A percentile compares a stretch with the other conserved stretches of the same genome.
Evolutionary conservation across 2,329 filamentous ascomycete genomes (phyloP).

Genomic region (Pestalotiopsis sp.): DNA sequence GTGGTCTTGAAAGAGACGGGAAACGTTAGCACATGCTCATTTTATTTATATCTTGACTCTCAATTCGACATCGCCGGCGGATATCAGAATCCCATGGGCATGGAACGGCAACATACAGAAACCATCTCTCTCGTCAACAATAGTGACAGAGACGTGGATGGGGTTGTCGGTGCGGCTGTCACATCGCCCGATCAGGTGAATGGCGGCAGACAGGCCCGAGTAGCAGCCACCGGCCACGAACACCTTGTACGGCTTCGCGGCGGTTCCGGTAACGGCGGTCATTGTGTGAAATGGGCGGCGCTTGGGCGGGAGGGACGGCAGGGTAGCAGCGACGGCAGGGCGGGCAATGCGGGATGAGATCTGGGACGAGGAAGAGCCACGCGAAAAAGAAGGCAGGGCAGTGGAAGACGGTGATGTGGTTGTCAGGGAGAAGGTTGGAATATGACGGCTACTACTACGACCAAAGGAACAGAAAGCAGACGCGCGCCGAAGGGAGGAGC

Average conservation of each 20-base stretch:
- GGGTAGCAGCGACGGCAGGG: not conserved
- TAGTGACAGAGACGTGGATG: slow-evolving; percentile 67
- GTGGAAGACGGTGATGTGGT: not conserved
- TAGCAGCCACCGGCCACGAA: slow-evolving; percentile 74
- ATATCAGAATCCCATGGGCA: slow-evolving; percentile 8
- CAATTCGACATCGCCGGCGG: slow-evolving; percentile 11
- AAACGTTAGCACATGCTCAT: not conserved
- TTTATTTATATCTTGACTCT: not conserved
- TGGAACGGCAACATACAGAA: slow-evolving; percentile 61
- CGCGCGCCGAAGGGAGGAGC: slow-evolving; percentile 3
- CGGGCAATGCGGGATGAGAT: slow-evolving; percentile 4
- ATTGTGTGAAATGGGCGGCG: not conserved
- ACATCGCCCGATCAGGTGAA: slow-evolving; percentile 69
- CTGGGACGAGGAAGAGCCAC: slow-evolving; percentile 4
- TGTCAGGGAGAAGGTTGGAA: not conserved
- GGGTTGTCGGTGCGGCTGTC: slow-evolving; percentile 47
- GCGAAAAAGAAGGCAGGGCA: not conserved
- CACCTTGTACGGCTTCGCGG: slow-evolving; percentile 49
- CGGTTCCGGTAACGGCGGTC: slow-evolving; percentile 1
- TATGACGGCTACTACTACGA: not conserved
- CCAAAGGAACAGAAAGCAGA: not conserved
- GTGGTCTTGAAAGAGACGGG: slow-evolving; percentile 56
- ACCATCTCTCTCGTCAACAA: slow-evolving; percentile 81
- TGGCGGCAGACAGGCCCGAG: slow-evolving; percentile 65
- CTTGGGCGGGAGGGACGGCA: not conserved